Percentiles rank a stretch among this genome's conserved stretches.
Conservation (phyloP, 192 early-diverging fungal species). For the Coemansia aciculifera region DNA sequence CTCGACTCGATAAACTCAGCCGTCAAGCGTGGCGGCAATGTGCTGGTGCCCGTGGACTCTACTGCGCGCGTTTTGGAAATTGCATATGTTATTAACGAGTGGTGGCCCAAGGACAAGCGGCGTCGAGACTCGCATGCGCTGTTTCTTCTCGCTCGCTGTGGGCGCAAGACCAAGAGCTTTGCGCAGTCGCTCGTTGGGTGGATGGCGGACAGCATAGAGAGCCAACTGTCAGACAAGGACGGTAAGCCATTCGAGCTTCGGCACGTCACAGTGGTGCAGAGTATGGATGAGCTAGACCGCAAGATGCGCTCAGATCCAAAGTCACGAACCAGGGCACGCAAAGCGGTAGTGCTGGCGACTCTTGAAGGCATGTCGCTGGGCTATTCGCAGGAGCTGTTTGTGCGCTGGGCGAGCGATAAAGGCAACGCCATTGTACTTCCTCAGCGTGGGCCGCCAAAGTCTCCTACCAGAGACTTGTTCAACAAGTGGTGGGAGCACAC, state of each 20-base stretch:
- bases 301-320: constrained; percentile 23
- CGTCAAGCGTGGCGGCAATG: constrained; percentile 68
- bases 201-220: constrained; percentile 85
- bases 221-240: constrained; percentile 68
- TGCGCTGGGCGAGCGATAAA: constrained; percentile 62
- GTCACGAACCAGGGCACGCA: constrained; percentile 64
- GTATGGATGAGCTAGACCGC: constrained; percentile 53
- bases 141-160: constrained; percentile 76
- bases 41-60: constrained; percentile 88
- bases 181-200: constrained; percentile 93
- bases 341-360: constrained; percentile 83
- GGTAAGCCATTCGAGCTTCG: constrained; percentile 91
- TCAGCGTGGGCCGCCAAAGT: constrained; percentile 71
- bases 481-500: constrained; percentile 42
- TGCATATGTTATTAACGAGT: constrained; percentile 81
- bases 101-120: constrained; percentile 65
- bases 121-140: constrained; percentile 66
- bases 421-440: constrained; percentile 75
- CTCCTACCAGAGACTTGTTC: constrained; percentile 68
- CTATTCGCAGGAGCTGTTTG: constrained; percentile 76
- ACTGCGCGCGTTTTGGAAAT: constrained; percentile 90
- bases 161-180: constrained; percentile 73
- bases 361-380: constrained; percentile 79
- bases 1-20: constrained; percentile 60
- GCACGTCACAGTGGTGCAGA: constrained; percentile 68